Evolutionary conservation across 371 early-diverging fungal genomes (phyloP).

Genomic region (Massospora cicadina): DNA sequence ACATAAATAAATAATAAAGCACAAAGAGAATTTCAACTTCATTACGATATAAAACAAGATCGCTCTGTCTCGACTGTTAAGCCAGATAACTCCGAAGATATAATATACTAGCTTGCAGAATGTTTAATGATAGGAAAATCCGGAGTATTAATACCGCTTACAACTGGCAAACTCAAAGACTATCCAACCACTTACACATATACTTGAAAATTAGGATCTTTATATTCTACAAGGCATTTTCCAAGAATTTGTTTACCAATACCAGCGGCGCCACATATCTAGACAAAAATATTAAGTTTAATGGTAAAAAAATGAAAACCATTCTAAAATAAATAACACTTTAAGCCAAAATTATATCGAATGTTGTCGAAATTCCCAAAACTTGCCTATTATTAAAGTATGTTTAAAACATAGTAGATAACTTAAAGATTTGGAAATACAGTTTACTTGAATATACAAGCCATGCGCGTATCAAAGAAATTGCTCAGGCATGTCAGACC

Average conservation of each 20-base stretch:
- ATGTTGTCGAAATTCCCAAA: no score
- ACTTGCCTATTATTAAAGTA: no score
- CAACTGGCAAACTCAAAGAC: not conserved
- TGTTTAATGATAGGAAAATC: not conserved
- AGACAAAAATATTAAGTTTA: not conserved
- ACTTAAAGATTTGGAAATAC: no score
- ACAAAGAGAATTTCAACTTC: not conserved
- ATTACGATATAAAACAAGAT: not conserved
- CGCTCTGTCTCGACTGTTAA: not conserved
- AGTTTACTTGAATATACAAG: no score
- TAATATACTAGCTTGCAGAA: not conserved
- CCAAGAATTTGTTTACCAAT: not conserved
- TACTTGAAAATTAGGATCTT: not conserved
- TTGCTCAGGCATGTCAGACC: no score
- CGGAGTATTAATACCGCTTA: not conserved
- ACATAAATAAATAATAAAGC: not conserved
- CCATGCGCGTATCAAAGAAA: no score
- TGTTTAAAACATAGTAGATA: no score
- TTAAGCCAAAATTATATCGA: no score
- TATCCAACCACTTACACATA: not conserved
- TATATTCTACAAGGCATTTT: not conserved
- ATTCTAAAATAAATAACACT: no score
- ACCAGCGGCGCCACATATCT: not conserved
- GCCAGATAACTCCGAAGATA: not conserved
- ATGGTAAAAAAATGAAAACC: no score